Percentiles rank a stretch among this genome's conserved stretches.
Conservation (phyloP, 768 basidiomycete species). For the Omphalotus guepiniiformis region DNA sequence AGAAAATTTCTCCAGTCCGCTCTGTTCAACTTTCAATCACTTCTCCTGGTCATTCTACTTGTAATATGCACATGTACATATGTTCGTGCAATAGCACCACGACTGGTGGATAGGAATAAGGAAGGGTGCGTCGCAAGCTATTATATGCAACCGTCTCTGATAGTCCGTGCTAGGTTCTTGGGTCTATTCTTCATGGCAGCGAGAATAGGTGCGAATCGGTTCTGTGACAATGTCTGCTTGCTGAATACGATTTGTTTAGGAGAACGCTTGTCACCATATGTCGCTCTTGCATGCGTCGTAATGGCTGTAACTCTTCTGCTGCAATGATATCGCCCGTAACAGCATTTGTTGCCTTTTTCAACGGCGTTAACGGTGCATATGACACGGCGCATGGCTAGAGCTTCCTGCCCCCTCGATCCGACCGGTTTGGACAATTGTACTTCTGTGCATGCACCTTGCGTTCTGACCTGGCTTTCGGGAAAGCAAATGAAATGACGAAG, state of each 20-base stretch:
- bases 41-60: slow-evolving; percentile 89
- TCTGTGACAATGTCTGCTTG: neutral
- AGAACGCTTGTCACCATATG: slow-evolving; percentile 94
- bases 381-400: no score
- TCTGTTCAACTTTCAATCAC: slow-evolving; percentile 95
- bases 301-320: slow-evolving; percentile 78
- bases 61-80: slow-evolving; percentile 98
- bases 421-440: no score
- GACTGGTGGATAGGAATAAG: slow-evolving; percentile 90
- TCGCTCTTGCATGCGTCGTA: slow-evolving; percentile 84
- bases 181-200: slow-evolving; percentile 96
- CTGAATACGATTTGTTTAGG: slow-evolving; percentile 41
- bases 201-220: slow-evolving; percentile 69
- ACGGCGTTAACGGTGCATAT: no score
- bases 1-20: no score
- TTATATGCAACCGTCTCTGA: slow-evolving; percentile 6
- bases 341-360: no score
- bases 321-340: no score
- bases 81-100: slow-evolving; percentile 83
- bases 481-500: no score
- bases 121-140: slow-evolving; percentile 60
- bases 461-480: no score
- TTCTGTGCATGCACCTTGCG: no score
- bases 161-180: slow-evolving; percentile 61
- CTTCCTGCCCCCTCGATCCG: no score